Conservation (phyloP, 257 asterid genomes). For the Phtheirospermum japonicum region DNA sequence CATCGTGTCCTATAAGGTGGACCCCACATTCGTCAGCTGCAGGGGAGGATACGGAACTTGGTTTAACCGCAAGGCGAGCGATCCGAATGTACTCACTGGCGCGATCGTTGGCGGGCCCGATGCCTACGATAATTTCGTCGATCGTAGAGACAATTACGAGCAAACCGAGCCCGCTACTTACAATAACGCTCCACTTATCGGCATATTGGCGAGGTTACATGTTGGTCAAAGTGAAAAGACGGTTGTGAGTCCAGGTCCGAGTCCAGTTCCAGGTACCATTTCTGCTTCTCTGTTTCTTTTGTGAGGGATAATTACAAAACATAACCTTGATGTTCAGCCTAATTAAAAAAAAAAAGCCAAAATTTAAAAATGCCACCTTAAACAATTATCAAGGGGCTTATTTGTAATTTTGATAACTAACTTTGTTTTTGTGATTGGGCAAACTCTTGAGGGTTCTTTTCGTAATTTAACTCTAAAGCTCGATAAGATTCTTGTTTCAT, state of each 20-base stretch:
- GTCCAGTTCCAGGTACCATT: constrained; percentile 31
- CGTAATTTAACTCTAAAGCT: too few species aligned
- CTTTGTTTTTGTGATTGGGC: too few species aligned
- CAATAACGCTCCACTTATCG: constrained; percentile 50
- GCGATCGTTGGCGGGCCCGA: constrained; percentile 66
- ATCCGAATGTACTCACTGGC: constrained; percentile 54
- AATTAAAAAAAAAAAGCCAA: too few species aligned
- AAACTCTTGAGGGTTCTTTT: too few species aligned
- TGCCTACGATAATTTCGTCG: constrained; percentile 33
- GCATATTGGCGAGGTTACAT: constrained; percentile 46
- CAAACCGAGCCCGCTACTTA: constrained; percentile 50
- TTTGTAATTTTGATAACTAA: too few species aligned
- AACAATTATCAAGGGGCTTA: too few species aligned
- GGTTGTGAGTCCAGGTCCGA: constrained; percentile 14
- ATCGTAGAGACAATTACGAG: constrained; percentile 37
- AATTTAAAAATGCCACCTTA: too few species aligned
- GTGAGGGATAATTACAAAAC: background rate
- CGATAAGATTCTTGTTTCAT: too few species aligned
- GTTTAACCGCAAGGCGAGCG: constrained; percentile 38
- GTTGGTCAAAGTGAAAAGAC: constrained; percentile 41
- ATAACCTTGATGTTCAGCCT: too few species aligned
- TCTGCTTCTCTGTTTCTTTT: background rate
- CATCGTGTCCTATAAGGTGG: constrained; percentile 42
- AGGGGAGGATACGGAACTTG: constrained; percentile 37
- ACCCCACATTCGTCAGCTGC: constrained; percentile 35